A percentile compares a stretch with the other conserved stretches of the same genome.
phyloP scores from a whole-genome alignment of 768 basidiomycete species.

The Asterophora parasitica region DNA sequence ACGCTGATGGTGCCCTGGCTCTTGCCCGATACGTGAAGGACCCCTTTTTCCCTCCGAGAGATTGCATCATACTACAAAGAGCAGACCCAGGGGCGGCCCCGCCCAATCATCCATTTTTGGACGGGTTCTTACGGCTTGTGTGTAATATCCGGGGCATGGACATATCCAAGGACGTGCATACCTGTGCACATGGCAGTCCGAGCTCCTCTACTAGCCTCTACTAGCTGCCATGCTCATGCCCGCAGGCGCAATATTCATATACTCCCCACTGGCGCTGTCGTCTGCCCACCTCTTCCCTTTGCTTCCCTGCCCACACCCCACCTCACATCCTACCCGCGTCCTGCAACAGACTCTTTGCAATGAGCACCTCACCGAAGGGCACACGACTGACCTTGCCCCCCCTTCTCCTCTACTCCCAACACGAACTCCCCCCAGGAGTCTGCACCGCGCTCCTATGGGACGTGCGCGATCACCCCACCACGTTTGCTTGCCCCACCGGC shows the following conservation, averaged over 20 bases:
- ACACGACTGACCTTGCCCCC: slow-evolving; percentile 25
- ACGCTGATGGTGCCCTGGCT: background rate
- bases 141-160: slow-evolving; percentile 2
- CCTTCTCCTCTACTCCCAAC: slow-evolving; percentile 35
- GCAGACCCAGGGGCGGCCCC: background rate
- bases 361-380: background rate
- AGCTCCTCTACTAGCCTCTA: background rate
- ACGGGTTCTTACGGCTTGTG: background rate
- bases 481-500: slow-evolving; percentile 22
- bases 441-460: slow-evolving; percentile 43
- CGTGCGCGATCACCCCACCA: slow-evolving; percentile 35
- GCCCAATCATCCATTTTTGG: background rate
- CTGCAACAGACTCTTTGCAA: background rate
- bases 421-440: slow-evolving; percentile 21
- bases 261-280: no score
- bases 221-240: background rate
- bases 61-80: background rate
- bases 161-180: slow-evolving; percentile 5
- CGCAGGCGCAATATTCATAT: background rate
- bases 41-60: background rate
- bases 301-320: background rate
- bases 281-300: no score
- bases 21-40: background rate
- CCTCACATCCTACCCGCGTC: background rate
- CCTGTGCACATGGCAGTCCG: slow-evolving; percentile 13